A percentile compares a stretch with the other conserved stretches of the same genome.
Conservation (phyloP, 2,329 filamentous ascomycete genomes). For the Diaporthe sp. region DNA sequence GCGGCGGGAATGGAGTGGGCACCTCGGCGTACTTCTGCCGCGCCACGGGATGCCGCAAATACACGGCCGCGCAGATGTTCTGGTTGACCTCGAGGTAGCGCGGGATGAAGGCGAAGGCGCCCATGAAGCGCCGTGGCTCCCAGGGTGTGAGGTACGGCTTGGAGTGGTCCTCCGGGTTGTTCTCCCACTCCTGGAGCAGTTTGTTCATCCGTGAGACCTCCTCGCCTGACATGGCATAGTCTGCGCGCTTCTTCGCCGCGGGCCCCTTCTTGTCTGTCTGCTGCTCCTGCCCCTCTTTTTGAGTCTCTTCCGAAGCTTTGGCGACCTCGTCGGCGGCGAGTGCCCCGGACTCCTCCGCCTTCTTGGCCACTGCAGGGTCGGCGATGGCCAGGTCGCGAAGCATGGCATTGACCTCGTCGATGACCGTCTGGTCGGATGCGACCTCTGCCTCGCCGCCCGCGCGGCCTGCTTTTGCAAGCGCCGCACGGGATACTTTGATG, state of each 20-base stretch:
- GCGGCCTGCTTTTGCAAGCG: slow-evolving; percentile 67
- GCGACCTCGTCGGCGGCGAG: slow-evolving; percentile 42
- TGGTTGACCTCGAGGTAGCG: slow-evolving; percentile 98
- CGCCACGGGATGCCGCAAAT: slow-evolving; percentile 93
- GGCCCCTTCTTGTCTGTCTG: slow-evolving; percentile 7
- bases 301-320: slow-evolving; percentile 27
- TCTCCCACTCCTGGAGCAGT: slow-evolving; percentile 72
- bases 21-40: slow-evolving; percentile 84
- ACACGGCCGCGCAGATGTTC: slow-evolving; percentile 95
- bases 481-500: slow-evolving; percentile 72
- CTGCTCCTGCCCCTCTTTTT: slow-evolving; percentile 16
- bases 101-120: slow-evolving; percentile 93
- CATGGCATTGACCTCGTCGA: slow-evolving; percentile 67
- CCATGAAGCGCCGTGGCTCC: slow-evolving; percentile 88
- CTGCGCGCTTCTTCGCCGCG: background rate
- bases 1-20: slow-evolving; percentile 81
- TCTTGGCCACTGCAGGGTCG: slow-evolving; percentile 32
- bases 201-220: slow-evolving; percentile 67
- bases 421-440: slow-evolving; percentile 53
- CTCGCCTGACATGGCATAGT: slow-evolving; percentile 52
- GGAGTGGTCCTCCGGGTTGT: slow-evolving; percentile 80
- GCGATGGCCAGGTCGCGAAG: slow-evolving; percentile 60
- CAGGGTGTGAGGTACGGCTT: slow-evolving; percentile 95
- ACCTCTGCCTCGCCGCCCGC: slow-evolving; percentile 50
- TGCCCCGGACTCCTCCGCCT: slow-evolving; percentile 31